Evolutionary conservation across 176 grass and related monocot genomes (phyloP).

Genomic region (Cocos nucifera): DNA sequence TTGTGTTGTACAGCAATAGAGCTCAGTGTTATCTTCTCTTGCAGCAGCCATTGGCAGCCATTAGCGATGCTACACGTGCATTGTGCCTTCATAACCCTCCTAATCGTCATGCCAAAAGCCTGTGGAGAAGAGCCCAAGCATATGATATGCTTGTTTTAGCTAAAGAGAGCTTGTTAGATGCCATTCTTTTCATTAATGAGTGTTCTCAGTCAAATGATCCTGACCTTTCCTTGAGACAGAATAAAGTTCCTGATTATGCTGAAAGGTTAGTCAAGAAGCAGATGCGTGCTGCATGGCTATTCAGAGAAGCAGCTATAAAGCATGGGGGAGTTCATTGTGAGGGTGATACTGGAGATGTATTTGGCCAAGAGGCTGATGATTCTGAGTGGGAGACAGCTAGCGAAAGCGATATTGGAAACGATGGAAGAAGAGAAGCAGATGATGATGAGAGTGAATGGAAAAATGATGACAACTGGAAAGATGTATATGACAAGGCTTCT

Average conservation of each 20-base stretch:
- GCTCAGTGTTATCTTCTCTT: conserved; percentile 95
- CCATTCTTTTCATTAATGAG: conserved; percentile 95
- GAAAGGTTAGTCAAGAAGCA: conserved; percentile 94
- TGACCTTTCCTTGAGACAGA: conserved; percentile 80
- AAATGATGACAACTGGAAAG: conserved; percentile 41
- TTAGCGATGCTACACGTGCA: conserved; percentile 81
- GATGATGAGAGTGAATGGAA: conserved; percentile 59
- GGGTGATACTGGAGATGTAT: conserved; percentile 61
- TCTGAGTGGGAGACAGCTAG: conserved; percentile 94
- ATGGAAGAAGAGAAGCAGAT: conserved; percentile 43
- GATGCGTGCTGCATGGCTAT: conserved; percentile 93
- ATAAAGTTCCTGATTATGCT: conserved; percentile 98
- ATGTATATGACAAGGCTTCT: conserved; percentile 49
- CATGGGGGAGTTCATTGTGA: conserved; percentile 71
- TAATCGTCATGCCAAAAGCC: conserved; percentile 86
- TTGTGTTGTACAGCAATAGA: conserved; percentile 91
- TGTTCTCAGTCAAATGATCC: conserved; percentile 81
- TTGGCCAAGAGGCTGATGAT: conserved; percentile 78
- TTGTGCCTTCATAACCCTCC: conserved; percentile 84
- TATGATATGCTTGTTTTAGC: conserved; percentile 98
- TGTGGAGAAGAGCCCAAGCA: conserved; percentile 98
- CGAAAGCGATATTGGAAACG: conserved; percentile 66
- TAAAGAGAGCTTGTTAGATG: conserved; percentile 95
- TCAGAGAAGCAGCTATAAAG: conserved; percentile 85
- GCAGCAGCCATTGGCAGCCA: conserved; percentile 81